These are phyloP conservation scores for Stephanodiscus triporus DNA, from an alignment of 108 stramenopile species.

Conservation along the genomic window DNA sequence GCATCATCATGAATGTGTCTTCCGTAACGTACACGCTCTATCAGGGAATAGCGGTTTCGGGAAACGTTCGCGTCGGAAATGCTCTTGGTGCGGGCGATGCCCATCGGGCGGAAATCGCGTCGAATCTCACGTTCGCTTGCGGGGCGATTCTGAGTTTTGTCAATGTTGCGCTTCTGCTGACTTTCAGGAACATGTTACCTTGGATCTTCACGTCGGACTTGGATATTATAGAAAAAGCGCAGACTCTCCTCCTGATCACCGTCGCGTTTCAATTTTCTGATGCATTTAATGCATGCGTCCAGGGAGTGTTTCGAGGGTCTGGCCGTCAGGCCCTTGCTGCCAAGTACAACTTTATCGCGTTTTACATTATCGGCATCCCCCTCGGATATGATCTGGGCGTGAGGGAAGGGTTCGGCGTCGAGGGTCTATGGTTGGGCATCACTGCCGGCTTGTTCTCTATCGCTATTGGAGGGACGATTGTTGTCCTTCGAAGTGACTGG, in stretches of 20 bases:
- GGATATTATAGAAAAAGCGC: slow-evolving; percentile 32
- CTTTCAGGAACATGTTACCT: slow-evolving; percentile 31
- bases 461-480: slow-evolving; percentile 4
- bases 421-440: slow-evolving; percentile 42
- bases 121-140: slow-evolving; percentile 19
- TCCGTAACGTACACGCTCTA: slow-evolving; percentile 48
- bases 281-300: slow-evolving; percentile 24
- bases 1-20: slow-evolving; percentile 31
- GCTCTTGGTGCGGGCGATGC: slow-evolving; percentile 52
- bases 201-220: slow-evolving; percentile 41
- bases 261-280: slow-evolving; percentile 51
- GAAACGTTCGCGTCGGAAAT: slow-evolving; percentile 51
- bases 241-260: slow-evolving; percentile 28
- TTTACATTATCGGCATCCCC: slow-evolving; percentile 50
- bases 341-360: slow-evolving; percentile 46
- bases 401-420: slow-evolving; percentile 20
- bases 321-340: slow-evolving; percentile 42
- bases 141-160: slow-evolving; percentile 20
- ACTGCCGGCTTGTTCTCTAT: slow-evolving; percentile 26
- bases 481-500: slow-evolving; percentile 43
- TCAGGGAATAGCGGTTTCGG: slow-evolving; percentile 30
- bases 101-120: slow-evolving; percentile 37
- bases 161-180: slow-evolving; percentile 27
- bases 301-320: slow-evolving; percentile 45
- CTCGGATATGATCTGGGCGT: slow-evolving; percentile 38